A percentile compares a stretch with the other conserved stretches of the same genome.
phyloP scores from a whole-genome alignment of 78 protist genomes.

The Isochrysis galbana region DNA sequence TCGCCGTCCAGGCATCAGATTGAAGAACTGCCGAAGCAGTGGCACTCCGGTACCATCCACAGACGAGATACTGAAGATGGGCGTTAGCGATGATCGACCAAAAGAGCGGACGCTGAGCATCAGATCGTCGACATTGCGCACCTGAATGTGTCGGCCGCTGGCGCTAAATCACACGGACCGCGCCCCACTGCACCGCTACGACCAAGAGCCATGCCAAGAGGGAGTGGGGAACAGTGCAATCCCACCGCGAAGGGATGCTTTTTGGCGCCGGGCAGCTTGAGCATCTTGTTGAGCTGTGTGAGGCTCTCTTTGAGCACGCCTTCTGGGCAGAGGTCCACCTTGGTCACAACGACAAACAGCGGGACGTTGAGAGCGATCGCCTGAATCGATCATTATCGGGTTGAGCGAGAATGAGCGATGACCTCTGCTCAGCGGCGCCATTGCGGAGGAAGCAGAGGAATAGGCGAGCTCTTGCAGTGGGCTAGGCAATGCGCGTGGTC shows the following conservation, averaged over 20 bases:
- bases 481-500: too few species aligned
- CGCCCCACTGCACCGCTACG: too few species aligned
- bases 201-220: too few species aligned
- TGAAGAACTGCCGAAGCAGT: slow-evolving; percentile 71
- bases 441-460: too few species aligned
- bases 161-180: too few species aligned
- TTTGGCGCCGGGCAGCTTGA: slow-evolving; percentile 51
- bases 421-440: too few species aligned
- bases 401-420: too few species aligned
- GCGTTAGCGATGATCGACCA: slow-evolving; percentile 55
- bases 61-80: slow-evolving; percentile 79
- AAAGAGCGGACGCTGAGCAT: neutral
- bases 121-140: neutral
- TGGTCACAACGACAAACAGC: slow-evolving; percentile 81
- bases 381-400: too few species aligned
- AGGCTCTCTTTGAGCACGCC: slow-evolving; percentile 72
- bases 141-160: too few species aligned
- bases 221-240: too few species aligned
- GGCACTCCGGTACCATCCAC: slow-evolving; percentile 62
- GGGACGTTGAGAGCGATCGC: slow-evolving; percentile 87
- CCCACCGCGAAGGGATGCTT: slow-evolving; percentile 80
- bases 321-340: slow-evolving; percentile 85
- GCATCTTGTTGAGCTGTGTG: slow-evolving; percentile 35
- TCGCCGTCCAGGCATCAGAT: slow-evolving; percentile 74
- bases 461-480: too few species aligned